Base-by-base conservation (phyloP, 129 eudicot species). In the Chrysanthemum seticuspe region DNA sequence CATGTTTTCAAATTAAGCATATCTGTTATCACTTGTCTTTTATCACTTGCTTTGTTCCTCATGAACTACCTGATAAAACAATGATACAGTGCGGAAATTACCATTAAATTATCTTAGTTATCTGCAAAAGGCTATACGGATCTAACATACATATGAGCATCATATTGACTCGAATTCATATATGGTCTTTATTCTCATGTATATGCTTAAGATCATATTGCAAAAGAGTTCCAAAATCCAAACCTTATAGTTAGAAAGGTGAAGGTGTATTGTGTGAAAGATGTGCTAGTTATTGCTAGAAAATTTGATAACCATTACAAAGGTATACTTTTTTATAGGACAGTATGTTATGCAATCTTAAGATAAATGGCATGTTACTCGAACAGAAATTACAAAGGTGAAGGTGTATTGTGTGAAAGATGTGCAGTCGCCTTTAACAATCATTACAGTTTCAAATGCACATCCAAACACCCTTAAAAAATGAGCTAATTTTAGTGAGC, bases 21-120 rank as follows among this genome's bases (percentile, higher is more conserved):
- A 63, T 56, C 54, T 54, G 11, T 53, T 13, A 10, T 55, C 75
- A 70, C 36, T 52, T 13, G 9, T 31, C 64, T n/a, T 50, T 15
- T 70, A n/a, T 65, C 6, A 44, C 54, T 65, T 65, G 70, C 63
- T 70, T 54, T 70, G 74, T 54, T 53, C 27, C 74, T 62, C 45
- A 18, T 69, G 62, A 51, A n/a, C 13, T 21, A 34, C 64, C 74
- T 70, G 64, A 70, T 7, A 53, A 70, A 70, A 29, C 5, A 70
- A 27, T 61, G 18, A 61, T 9, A 54, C 11, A 31, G 2, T 14
- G 52, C 51, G 27, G 9, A 27, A 23, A 50, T 51, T 25, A 34
- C 65, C 65, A 60, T 1, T 62, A 13, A 2, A 29, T 62, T 62
- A 12, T 12, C 67, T 62, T 62, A 25, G 69, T 40, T 40, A 64